Evolutionary conservation across 1,139 yeast genomes (phyloP).

Genomic region (Candida frijolesensis): DNA sequence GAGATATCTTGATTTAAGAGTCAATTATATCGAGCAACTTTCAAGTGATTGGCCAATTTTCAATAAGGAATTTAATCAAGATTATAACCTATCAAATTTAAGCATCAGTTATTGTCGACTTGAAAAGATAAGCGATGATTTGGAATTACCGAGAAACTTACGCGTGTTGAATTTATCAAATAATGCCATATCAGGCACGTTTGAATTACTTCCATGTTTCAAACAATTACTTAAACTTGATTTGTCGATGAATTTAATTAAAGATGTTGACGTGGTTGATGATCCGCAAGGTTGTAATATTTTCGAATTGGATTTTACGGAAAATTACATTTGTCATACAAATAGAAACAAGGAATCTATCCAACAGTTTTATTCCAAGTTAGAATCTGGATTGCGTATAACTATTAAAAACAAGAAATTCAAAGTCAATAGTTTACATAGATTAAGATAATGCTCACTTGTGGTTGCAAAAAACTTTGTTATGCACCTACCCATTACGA

Average conservation of each 20-base stretch:
- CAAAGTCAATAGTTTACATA: slow-evolving; percentile 31
- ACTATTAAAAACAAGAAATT: slow-evolving; percentile 21
- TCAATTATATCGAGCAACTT: slow-evolving; percentile 20
- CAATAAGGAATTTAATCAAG: slow-evolving; percentile 7
- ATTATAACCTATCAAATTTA: slow-evolving; percentile 14
- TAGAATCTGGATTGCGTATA: slow-evolving; percentile 27
- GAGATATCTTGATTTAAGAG: slow-evolving; percentile 24
- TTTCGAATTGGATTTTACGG: slow-evolving; percentile 21
- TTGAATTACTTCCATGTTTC: slow-evolving; percentile 16
- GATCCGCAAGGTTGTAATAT: slow-evolving; percentile 15
- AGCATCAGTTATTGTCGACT: slow-evolving; percentile 22
- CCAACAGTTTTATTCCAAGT: slow-evolving; percentile 24
- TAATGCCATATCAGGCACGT: slow-evolving; percentile 14
- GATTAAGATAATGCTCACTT: slow-evolving; percentile 13
- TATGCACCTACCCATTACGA: background rate
- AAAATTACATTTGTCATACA: slow-evolving; percentile 17
- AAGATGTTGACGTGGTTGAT: slow-evolving; percentile 9
- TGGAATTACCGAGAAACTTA: slow-evolving; percentile 22
- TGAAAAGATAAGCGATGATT: slow-evolving; percentile 15
- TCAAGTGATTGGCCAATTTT: slow-evolving; percentile 15
- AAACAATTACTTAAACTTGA: slow-evolving; percentile 21
- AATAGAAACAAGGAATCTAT: slow-evolving; percentile 13
- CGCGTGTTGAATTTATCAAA: slow-evolving; percentile 13
- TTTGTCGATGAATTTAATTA: slow-evolving; percentile 24
- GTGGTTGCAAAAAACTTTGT: background rate